phyloP scores from a whole-genome alignment of 805 yeast genomes.

The Suhomyces xylopsoci region DNA sequence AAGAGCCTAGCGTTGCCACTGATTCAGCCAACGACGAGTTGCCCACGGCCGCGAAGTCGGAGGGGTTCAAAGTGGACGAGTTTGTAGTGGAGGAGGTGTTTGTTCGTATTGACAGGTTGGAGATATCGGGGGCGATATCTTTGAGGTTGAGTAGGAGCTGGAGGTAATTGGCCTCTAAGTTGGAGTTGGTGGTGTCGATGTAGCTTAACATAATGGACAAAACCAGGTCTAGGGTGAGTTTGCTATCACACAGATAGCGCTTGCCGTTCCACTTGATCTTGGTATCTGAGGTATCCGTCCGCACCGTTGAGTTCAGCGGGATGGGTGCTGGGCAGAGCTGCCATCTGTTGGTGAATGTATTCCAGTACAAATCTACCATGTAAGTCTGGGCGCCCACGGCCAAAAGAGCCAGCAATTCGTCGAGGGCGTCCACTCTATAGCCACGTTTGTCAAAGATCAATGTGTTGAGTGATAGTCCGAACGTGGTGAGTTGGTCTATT shows the following conservation, averaged over 20 bases:
- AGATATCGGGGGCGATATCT: neutral
- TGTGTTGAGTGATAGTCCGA: conserved; percentile 31
- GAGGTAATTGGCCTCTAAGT: conserved; percentile 31
- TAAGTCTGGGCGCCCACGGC: conserved; percentile 45
- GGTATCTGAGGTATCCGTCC: conserved; percentile 8
- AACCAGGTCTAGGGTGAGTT: conserved; percentile 21
- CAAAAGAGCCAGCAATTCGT: conserved; percentile 22
- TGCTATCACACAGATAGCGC: conserved; percentile 27
- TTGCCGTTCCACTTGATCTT: conserved; percentile 25
- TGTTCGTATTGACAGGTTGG: conserved; percentile 10
- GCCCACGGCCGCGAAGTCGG: conserved; percentile 14
- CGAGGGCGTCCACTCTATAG: conserved; percentile 11
- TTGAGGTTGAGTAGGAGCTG: conserved; percentile 28
- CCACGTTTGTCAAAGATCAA: conserved; percentile 30
- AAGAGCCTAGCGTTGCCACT: conserved; percentile 15
- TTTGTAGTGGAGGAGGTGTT: neutral
- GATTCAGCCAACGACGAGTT: conserved; percentile 29
- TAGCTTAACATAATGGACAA: conserved; percentile 18
- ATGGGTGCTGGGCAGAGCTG: conserved; percentile 53
- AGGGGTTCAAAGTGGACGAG: neutral
- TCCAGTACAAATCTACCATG: conserved; percentile 56
- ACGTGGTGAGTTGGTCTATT: conserved; percentile 29
- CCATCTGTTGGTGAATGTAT: conserved; percentile 44
- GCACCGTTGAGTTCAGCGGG: conserved; percentile 23
- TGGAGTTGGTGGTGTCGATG: conserved; percentile 27